Evolutionary conservation across 495 filamentous ascomycete species (phyloP).

Genomic region (Collariella sp.): DNA sequence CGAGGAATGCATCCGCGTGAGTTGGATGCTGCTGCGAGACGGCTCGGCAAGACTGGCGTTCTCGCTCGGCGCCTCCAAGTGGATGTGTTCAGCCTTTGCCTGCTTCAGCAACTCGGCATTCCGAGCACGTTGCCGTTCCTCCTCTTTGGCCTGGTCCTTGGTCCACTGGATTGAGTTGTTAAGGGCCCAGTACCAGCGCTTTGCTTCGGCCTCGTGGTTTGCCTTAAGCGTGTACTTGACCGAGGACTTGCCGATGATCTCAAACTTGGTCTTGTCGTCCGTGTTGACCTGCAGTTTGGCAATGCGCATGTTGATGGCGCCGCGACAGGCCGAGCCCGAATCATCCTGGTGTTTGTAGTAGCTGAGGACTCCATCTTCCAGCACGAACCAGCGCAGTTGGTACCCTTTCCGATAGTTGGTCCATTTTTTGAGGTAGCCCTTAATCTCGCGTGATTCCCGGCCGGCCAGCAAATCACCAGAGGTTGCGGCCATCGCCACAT

Average conservation of each 20-base stretch:
- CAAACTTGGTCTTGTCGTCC: constrained; percentile 93
- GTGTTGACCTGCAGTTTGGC: constrained; percentile 90
- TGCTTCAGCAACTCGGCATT: constrained; percentile 70
- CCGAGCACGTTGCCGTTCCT: constrained; percentile 62
- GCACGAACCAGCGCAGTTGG: constrained; percentile 94
- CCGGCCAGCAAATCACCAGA: constrained; percentile 59
- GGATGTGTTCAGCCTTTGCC: constrained; percentile 41
- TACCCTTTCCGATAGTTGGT: constrained; percentile 96
- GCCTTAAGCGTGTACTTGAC: constrained; percentile 97
- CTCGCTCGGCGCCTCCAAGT: constrained; percentile 44
- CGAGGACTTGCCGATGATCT: constrained; percentile 96
- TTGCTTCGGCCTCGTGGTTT: constrained; percentile 89
- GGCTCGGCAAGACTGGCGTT: constrained; percentile 39
- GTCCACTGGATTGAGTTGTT: constrained; percentile 98
- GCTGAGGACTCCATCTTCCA: constrained; percentile 94
- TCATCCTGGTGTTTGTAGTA: constrained; percentile 99
- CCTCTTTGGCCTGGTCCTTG: constrained; percentile 91
- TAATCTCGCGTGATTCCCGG: constrained; percentile 91
- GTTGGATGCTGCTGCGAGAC: constrained; percentile 38
- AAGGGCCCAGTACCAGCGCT: constrained; percentile 94
- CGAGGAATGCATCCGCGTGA: constrained; percentile 34
- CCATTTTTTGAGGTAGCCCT: constrained; percentile 98
- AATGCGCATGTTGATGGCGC: constrained; percentile 97
- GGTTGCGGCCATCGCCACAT: constrained; percentile 46
- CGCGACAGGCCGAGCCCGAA: constrained; percentile 83